phyloP scores from a whole-genome alignment of 176 grass and related monocot genomes.

The Oryza nivara region DNA sequence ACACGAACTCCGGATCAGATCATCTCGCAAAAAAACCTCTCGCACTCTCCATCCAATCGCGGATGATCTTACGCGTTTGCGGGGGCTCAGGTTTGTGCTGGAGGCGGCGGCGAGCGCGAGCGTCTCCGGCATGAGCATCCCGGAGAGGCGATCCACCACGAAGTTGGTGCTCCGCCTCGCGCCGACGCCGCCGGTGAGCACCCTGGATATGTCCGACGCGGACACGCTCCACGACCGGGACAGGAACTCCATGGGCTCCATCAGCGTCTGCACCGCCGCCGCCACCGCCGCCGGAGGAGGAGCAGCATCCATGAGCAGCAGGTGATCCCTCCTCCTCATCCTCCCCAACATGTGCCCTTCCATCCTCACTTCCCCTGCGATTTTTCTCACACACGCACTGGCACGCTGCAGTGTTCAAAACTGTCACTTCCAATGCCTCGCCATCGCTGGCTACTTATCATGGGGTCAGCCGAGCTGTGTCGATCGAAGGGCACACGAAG shows the following conservation, averaged over 20 bases:
- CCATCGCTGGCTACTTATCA: conserved; percentile 19
- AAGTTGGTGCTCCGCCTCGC: conserved; percentile 68
- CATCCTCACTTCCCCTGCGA: not conserved
- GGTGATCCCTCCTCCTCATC: conserved; percentile 57
- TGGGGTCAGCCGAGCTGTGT: not conserved
- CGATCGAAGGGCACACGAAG: conserved; percentile 37
- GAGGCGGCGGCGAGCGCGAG: conserved; percentile 57
- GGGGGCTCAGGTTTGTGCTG: conserved; percentile 38
- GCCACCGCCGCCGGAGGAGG: not conserved
- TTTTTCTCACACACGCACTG: not conserved
- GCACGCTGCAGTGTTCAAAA: not conserved
- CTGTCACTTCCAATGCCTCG: not conserved
- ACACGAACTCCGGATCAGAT: not conserved
- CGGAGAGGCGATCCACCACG: conserved; percentile 65
- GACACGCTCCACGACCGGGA: conserved; percentile 74
- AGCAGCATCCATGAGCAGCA: conserved; percentile 54
- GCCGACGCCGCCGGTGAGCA: conserved; percentile 37
- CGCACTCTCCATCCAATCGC: not conserved
- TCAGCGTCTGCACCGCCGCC: conserved; percentile 39
- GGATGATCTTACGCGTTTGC: conserved; percentile 57
- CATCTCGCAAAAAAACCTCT: not conserved
- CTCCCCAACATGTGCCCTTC: conserved; percentile 50
- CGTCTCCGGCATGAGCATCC: conserved; percentile 63
- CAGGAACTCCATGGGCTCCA: conserved; percentile 81
- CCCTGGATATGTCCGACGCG: conserved; percentile 65